Evolutionary conservation across 177 flowering plant species (phyloP).

Genomic region (Tripterygium wilfordii): DNA sequence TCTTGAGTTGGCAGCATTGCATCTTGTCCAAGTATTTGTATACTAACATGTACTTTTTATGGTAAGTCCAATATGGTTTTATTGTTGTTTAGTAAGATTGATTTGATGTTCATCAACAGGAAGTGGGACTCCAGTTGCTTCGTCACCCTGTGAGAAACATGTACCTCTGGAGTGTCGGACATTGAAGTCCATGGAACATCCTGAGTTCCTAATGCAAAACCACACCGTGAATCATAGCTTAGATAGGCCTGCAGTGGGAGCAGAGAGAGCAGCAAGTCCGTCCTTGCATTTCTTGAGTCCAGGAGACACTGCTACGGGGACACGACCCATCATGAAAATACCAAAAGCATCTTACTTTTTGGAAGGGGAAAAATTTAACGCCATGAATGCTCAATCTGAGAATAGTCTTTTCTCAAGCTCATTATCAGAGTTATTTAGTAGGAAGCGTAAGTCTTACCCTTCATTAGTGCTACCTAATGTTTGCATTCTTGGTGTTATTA

Average conservation of each 20-base stretch:
- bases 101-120: no score
- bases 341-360: conserved; percentile 29
- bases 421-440: conserved; percentile 58
- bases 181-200: conserved; percentile 20
- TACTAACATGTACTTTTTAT: no score
- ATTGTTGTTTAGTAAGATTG: no score
- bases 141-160: conserved; percentile 28
- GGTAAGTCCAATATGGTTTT: no score
- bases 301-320: conserved; percentile 22
- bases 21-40: no score
- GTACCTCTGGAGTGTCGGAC: conserved; percentile 20
- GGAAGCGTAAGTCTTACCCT: conserved; percentile 60
- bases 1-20: no score
- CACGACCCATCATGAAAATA: conserved; percentile 22
- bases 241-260: conserved; percentile 34
- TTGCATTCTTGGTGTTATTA: neutral
- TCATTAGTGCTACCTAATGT: neutral
- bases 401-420: conserved; percentile 82
- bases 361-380: conserved; percentile 31
- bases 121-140: no score
- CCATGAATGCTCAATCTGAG: conserved; percentile 41
- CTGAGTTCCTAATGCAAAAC: conserved; percentile 21
- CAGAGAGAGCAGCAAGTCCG: conserved; percentile 33
- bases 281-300: conserved; percentile 29
- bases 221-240: conserved; percentile 25